phyloP scores from a whole-genome alignment of 768 basidiomycete species.

The Pholiota molesta region DNA sequence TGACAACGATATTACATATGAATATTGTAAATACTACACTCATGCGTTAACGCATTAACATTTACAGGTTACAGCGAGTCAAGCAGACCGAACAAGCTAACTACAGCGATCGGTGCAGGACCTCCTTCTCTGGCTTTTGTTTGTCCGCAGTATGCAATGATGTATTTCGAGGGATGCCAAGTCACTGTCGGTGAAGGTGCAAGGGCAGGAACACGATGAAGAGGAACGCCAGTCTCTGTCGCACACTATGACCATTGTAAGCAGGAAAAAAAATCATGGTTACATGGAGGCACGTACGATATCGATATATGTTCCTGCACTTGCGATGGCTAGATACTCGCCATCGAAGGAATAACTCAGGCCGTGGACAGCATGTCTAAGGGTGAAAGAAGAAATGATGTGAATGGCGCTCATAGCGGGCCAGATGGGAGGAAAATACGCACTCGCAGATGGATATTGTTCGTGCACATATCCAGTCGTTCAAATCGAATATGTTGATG shows the following conservation, averaged over 20 bases:
- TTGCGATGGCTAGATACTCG: slow-evolving; percentile 81
- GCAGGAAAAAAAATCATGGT: background rate
- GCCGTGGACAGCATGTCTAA: slow-evolving; percentile 69
- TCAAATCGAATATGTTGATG: slow-evolving; percentile 77
- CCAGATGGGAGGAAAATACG: slow-evolving; percentile 28
- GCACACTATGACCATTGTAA: slow-evolving; percentile 56
- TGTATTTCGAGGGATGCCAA: slow-evolving; percentile 83
- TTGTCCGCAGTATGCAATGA: slow-evolving; percentile 83
- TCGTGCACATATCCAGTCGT: slow-evolving; percentile 79
- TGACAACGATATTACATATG: background rate
- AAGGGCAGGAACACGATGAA: slow-evolving; percentile 77
- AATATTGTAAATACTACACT: background rate
- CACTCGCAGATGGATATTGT: slow-evolving; percentile 84
- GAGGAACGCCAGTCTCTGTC: slow-evolving; percentile 71
- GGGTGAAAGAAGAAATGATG: slow-evolving; percentile 6
- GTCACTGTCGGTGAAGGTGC: slow-evolving; percentile 75
- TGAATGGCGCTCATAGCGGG: background rate
- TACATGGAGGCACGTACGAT: slow-evolving; percentile 54
- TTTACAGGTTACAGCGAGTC: slow-evolving; percentile 27
- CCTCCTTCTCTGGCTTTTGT: slow-evolving; percentile 67
- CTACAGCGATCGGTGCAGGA: slow-evolving; percentile 64
- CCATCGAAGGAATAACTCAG: slow-evolving; percentile 84
- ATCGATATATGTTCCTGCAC: slow-evolving; percentile 71
- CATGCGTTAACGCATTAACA: background rate
- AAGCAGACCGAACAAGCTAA: slow-evolving; percentile 70